Evolutionary conservation across 2,329 filamentous ascomycete species (phyloP).

Genomic region (Colletotrichum noveboracense): DNA sequence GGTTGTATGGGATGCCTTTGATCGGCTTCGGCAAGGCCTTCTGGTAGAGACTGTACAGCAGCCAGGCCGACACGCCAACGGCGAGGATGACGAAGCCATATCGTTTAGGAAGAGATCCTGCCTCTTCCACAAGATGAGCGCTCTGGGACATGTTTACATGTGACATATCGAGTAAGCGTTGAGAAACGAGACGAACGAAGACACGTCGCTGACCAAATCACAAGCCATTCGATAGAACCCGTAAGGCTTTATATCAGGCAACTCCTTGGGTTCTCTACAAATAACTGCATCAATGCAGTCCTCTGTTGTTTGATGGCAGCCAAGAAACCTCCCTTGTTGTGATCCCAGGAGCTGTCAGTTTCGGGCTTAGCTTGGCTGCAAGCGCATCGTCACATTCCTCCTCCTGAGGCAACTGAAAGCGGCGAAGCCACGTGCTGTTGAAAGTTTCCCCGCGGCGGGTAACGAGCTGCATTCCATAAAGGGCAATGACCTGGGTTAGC

Average conservation of each 20-base stretch:
- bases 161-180: neutral
- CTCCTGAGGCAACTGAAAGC: neutral
- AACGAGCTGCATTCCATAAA: slow-evolving; percentile 3
- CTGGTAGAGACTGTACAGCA: neutral
- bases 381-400: neutral
- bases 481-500: neutral
- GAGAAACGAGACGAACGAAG: neutral
- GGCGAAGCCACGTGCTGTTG: neutral
- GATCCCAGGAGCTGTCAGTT: neutral
- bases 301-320: neutral
- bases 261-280: fast-evolving
- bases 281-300: neutral
- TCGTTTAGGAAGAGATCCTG: neutral
- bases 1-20: neutral
- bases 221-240: neutral
- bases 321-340: neutral
- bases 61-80: neutral
- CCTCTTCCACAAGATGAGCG: neutral
- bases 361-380: neutral
- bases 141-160: neutral
- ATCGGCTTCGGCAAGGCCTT: slow-evolving; percentile 23
- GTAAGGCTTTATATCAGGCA: neutral
- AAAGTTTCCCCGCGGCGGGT: neutral
- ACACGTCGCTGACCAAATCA: fast-evolving
- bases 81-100: neutral